phyloP scores from a whole-genome alignment of 2,329 filamentous ascomycete species.

The Rachicladosporium sp. region DNA sequence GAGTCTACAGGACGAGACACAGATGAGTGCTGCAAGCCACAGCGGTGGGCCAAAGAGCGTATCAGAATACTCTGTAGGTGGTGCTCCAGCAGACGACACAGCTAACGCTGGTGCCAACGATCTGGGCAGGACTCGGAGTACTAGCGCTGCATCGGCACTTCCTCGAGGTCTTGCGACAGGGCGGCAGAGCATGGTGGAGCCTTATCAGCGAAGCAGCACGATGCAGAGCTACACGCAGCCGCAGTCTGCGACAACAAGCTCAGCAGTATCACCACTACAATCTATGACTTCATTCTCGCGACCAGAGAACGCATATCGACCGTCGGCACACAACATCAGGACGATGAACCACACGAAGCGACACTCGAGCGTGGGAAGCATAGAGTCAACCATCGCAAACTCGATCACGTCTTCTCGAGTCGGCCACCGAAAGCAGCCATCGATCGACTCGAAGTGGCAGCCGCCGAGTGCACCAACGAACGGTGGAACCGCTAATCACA shows the following conservation, averaged over 20 bases:
- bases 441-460: constrained; percentile 46
- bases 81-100: constrained; percentile 9
- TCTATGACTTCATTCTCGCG: constrained; percentile 21
- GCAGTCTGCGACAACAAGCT: constrained; percentile 17
- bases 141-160: constrained; percentile 19
- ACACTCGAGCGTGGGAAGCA: constrained; percentile 81
- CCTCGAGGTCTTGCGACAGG: constrained; percentile 8
- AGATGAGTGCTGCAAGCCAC: constrained; percentile 36
- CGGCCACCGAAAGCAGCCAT: constrained; percentile 44
- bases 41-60: constrained; percentile 22
- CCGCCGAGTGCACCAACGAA: constrained; percentile 10
- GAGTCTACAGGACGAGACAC: constrained; percentile 75
- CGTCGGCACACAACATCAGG: constrained; percentile 25
- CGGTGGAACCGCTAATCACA: too few species aligned
- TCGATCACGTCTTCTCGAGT: constrained; percentile 10
- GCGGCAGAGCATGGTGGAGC: constrained; percentile 8
- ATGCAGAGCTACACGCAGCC: constrained; percentile 5
- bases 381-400: constrained; percentile 40
- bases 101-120: constrained; percentile 30
- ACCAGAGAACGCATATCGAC: constrained; percentile 19
- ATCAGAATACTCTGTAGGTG: constrained; percentile 30
- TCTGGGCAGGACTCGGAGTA: constrained; percentile 32
- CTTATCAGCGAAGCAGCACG: constrained; percentile 6
- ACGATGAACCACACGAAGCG: constrained; percentile 66
- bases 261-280: constrained; percentile 18